phyloP scores from a whole-genome alignment of 1,139 yeast genomes.

The Yamadazyma blattariae region DNA sequence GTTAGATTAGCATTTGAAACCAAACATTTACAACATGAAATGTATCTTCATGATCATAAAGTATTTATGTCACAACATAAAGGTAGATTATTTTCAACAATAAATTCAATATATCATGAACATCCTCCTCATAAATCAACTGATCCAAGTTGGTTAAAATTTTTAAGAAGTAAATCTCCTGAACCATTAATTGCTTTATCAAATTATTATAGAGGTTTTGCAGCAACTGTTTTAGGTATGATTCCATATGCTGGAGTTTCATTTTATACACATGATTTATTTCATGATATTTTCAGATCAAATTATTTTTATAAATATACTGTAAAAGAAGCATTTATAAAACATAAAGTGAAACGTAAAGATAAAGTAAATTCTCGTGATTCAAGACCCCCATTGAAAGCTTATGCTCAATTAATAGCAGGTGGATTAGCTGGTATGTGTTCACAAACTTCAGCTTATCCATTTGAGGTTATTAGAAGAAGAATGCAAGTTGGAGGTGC shows the following conservation, averaged over 20 bases:
- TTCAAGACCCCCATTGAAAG: conserved; percentile 63
- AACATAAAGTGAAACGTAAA: conserved; percentile 14
- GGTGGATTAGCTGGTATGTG: conserved; percentile 95
- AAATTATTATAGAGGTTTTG: conserved; percentile 91
- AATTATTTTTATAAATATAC: conserved; percentile 53
- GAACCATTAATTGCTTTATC: conserved; percentile 40
- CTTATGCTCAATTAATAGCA: conserved; percentile 90
- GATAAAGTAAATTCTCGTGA: conserved; percentile 42
- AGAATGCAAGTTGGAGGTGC: conserved; percentile 96
- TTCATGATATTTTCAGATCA: conserved; percentile 81
- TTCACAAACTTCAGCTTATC: conserved; percentile 96
- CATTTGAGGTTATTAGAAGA: conserved; percentile 91
- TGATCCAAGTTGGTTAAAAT: conserved; percentile 38
- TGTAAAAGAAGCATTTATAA: conserved; percentile 30
- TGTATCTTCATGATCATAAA: conserved; percentile 21
- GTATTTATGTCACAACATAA: conserved; percentile 27
- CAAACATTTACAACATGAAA: conserved; percentile 31
- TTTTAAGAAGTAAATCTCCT: conserved; percentile 33
- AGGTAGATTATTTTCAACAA: conserved; percentile 57
- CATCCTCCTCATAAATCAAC: conserved; percentile 45
- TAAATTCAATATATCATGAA: conserved; percentile 59
- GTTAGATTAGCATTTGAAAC: conserved; percentile 92
- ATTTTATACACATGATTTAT: conserved; percentile 86
- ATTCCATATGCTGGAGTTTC: conserved; percentile 98
- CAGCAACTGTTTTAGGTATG: conserved; percentile 94